Conservation (phyloP, 129 eudicot genomes). For the sunflower (Helianthus annuus) region HanXRQr2.0-SUNRISE NC_035449.2:189640013-189640512, state of each 20-base stretch:
- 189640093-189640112: slow-evolving; percentile 26
- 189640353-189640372: too few species aligned
- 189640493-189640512: too few species aligned
- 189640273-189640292: background rate
- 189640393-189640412: too few species aligned
- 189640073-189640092: slow-evolving; percentile 26
- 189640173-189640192: slow-evolving; percentile 30
- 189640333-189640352: too few species aligned
- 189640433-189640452: too few species aligned
- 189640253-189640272: background rate
- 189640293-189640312: too few species aligned
- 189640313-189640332: too few species aligned
- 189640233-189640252: background rate
- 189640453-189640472: too few species aligned
- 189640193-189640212: background rate
- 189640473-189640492: too few species aligned
- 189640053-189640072: slow-evolving; percentile 35
- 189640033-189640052: slow-evolving; percentile 38
- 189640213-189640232: background rate
- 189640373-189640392: too few species aligned
- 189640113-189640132: slow-evolving; percentile 30
- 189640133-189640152: slow-evolving; percentile 24
- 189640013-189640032: slow-evolving; percentile 31
- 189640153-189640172: slow-evolving; percentile 36
- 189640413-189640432: too few species aligned